phyloP scores from a whole-genome alignment of 805 yeast genomes.

The Kodamaea jinghongensis region DNA sequence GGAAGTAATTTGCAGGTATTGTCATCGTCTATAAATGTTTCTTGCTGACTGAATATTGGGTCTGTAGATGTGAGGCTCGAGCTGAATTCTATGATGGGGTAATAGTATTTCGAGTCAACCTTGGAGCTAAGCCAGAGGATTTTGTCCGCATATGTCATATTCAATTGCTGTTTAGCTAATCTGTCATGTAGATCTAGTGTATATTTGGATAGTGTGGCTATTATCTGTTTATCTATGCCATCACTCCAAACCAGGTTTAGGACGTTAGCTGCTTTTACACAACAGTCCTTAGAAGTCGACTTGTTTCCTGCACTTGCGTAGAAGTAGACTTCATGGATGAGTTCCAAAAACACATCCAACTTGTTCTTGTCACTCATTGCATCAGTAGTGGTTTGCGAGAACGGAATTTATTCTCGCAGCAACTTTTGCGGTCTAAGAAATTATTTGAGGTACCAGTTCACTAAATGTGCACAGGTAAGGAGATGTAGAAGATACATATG shows the following conservation, averaged over 20 bases:
- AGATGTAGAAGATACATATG: no score
- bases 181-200: constrained; percentile 22
- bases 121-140: constrained; percentile 30
- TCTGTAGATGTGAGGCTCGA: constrained; percentile 3
- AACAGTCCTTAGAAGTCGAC: constrained; percentile 16
- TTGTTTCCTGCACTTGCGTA: constrained; percentile 15
- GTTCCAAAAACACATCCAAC: constrained; percentile 5
- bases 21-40: constrained; percentile 7
- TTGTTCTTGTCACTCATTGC: background rate
- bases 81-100: constrained; percentile 20
- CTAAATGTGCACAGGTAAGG: no score
- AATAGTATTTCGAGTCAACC: constrained; percentile 13
- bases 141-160: constrained; percentile 14
- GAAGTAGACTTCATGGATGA: constrained; percentile 3
- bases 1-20: constrained; percentile 2
- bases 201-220: constrained; percentile 16
- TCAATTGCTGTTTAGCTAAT: background rate
- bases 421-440: no score
- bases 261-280: constrained; percentile 23
- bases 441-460: no score
- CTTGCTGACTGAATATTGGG: constrained; percentile 3
- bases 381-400: background rate
- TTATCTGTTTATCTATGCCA: background rate
- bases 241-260: constrained; percentile 19
- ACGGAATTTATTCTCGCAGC: background rate